Evolutionary conservation across 106 monocot species (phyloP).

Genomic region (Dioscorea alata): DNA sequence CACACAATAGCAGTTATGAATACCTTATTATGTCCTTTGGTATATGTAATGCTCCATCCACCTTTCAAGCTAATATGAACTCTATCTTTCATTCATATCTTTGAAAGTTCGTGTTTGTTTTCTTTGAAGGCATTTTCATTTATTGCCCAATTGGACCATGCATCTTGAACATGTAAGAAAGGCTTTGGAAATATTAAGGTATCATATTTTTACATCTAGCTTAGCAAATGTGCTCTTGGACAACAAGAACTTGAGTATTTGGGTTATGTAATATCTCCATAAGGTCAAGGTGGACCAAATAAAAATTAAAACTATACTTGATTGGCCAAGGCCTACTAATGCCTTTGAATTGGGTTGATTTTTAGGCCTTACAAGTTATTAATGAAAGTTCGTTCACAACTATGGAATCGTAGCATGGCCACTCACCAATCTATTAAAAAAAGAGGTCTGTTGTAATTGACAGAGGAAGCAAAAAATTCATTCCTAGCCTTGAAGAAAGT

Average conservation of each 20-base stretch:
- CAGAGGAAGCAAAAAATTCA: not conserved
- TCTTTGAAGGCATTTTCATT: slow-evolving; percentile 3
- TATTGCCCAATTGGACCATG: too few species aligned
- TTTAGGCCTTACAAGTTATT: slow-evolving; percentile 11
- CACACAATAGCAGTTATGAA: slow-evolving; percentile 5
- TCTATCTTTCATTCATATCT: not conserved
- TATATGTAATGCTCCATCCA: not conserved
- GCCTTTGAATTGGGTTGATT: not conserved
- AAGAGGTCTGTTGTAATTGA: slow-evolving; percentile 3
- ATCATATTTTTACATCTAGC: not conserved
- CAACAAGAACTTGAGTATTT: slow-evolving; percentile 11
- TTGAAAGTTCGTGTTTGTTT: not conserved
- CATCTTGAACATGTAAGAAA: slow-evolving; percentile 3
- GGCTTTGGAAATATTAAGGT: slow-evolving; percentile 3
- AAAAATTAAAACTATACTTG: not conserved
- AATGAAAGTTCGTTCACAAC: not conserved
- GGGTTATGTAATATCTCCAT: not conserved
- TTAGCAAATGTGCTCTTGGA: not conserved
- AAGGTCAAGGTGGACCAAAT: slow-evolving; percentile 2
- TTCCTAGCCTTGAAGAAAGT: not conserved
- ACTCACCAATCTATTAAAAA: slow-evolving; percentile 10
- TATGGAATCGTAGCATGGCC: not conserved
- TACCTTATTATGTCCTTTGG: not conserved
- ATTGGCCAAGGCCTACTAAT: slow-evolving; percentile 6
- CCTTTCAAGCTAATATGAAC: not conserved